These are phyloP conservation scores for Nicotiana otophora DNA, from an alignment of 257 asterid genomes.

Conservation along the genomic window DNA sequence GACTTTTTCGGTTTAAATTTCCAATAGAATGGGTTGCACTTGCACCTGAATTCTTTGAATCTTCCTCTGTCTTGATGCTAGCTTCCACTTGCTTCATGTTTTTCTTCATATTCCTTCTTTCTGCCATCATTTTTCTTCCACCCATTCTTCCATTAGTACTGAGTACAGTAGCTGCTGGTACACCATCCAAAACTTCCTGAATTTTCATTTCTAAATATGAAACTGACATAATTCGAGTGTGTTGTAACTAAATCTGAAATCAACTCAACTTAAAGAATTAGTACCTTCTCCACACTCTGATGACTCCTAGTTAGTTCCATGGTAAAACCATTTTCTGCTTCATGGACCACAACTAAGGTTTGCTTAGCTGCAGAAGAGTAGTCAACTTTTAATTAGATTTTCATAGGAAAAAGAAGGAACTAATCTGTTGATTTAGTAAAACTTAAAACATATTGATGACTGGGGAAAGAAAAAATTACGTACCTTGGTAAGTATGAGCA, in stretches of 20 bases:
- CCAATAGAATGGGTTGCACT: conserved; percentile 18
- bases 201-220: background rate
- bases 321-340: background rate
- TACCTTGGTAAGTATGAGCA: conserved; percentile 40
- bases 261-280: background rate
- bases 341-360: background rate
- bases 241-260: background rate
- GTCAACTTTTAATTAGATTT: background rate
- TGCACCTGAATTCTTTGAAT: conserved; percentile 8
- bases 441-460: background rate
- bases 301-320: background rate
- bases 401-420: background rate
- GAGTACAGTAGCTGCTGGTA: conserved; percentile 7
- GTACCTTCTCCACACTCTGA: background rate
- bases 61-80: background rate
- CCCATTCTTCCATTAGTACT: background rate
- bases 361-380: background rate
- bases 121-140: conserved; percentile 39
- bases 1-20: conserved; percentile 5
- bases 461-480: background rate
- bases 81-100: background rate
- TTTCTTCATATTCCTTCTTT: background rate
- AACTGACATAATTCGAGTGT: background rate
- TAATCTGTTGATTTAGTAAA: background rate
- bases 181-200: conserved; percentile 27